Evolutionary conservation across 805 yeast genomes (phyloP).

Genomic region (Babjeviella inositovora): DNA sequence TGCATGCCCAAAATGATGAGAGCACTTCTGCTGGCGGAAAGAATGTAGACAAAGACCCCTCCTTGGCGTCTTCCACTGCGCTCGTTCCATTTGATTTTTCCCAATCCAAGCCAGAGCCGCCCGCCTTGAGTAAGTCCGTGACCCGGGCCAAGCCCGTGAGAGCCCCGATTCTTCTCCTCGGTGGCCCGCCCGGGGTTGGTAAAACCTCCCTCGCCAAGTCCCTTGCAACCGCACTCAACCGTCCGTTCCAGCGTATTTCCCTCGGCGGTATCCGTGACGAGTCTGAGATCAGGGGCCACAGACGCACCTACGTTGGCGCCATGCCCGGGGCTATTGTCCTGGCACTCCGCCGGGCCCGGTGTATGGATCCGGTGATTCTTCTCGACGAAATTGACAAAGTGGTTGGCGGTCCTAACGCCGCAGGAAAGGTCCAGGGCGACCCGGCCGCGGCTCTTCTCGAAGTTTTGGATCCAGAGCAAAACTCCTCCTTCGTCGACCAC

Average conservation of each 20-base stretch:
- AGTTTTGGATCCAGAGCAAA: constrained; percentile 85
- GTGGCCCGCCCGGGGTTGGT: constrained; percentile 93
- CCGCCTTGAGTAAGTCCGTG: constrained; percentile 3
- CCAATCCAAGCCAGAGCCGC: constrained; percentile 1
- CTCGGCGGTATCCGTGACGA: constrained; percentile 84
- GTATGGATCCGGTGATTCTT: constrained; percentile 71
- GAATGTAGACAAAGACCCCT: background rate
- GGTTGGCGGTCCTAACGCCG: constrained; percentile 29
- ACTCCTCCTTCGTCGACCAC: constrained; percentile 61
- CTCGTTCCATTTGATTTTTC: constrained; percentile 1
- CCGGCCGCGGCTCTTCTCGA: constrained; percentile 84
- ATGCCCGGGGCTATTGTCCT: constrained; percentile 78
- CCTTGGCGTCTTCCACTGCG: constrained; percentile 1
- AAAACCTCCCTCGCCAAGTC: constrained; percentile 79
- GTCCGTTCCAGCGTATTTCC: constrained; percentile 66
- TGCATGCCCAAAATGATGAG: constrained; percentile 17
- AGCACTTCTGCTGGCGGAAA: constrained; percentile 1
- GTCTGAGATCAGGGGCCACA: constrained; percentile 79
- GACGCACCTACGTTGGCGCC: constrained; percentile 85
- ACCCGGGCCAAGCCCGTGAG: constrained; percentile 7
- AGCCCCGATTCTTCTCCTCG: constrained; percentile 67
- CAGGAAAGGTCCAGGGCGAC: constrained; percentile 49
- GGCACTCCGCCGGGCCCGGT: constrained; percentile 57
- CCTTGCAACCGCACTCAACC: constrained; percentile 55
- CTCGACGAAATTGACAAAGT: constrained; percentile 81